A percentile compares a stretch with the other conserved stretches of the same genome.
These are phyloP conservation scores for Yarrowia bubula DNA, from an alignment of 805 yeast genomes.

Conservation along the genomic window DNA sequence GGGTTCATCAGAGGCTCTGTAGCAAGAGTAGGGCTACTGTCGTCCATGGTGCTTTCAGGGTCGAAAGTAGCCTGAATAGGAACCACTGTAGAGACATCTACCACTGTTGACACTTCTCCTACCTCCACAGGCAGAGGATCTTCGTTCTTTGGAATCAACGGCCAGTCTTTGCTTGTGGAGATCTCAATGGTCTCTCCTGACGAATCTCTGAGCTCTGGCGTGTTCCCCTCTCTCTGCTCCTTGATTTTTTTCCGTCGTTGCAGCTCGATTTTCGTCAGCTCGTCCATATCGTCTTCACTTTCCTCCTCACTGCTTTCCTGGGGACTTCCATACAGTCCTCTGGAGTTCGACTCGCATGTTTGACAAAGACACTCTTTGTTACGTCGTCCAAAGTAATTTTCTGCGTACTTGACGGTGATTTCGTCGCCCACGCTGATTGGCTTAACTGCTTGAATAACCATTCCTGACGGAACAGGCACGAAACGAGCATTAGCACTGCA, in stretches of 20 bases:
- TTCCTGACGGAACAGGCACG: constrained; percentile 35
- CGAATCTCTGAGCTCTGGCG: not conserved
- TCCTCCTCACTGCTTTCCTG: constrained; percentile 19
- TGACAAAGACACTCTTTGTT: constrained; percentile 49
- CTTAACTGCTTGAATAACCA: constrained; percentile 41
- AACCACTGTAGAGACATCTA: not conserved
- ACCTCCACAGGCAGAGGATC: not conserved
- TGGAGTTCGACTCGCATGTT: constrained; percentile 41
- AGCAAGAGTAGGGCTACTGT: too few species aligned
- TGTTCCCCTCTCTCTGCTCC: not conserved
- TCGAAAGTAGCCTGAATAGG: not conserved
- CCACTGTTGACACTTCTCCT: not conserved
- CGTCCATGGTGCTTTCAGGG: not conserved
- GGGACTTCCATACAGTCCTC: not conserved
- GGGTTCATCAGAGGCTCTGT: not conserved
- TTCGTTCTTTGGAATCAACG: not conserved
- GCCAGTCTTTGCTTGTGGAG: constrained; percentile 6
- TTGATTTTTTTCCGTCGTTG: not conserved
- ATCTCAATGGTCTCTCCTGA: not conserved
- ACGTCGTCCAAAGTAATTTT: constrained; percentile 45
- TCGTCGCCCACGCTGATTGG: constrained; percentile 47
- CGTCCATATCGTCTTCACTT: constrained; percentile 14
- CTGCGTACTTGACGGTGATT: constrained; percentile 47
- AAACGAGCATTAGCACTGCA: constrained; percentile 47
- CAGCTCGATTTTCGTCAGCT: constrained; percentile 11